Percentiles rank a stretch among this genome's conserved stretches.
phyloP scores from a whole-genome alignment of 179 eudicot species.

The Corrigiola litoralis region DNA sequence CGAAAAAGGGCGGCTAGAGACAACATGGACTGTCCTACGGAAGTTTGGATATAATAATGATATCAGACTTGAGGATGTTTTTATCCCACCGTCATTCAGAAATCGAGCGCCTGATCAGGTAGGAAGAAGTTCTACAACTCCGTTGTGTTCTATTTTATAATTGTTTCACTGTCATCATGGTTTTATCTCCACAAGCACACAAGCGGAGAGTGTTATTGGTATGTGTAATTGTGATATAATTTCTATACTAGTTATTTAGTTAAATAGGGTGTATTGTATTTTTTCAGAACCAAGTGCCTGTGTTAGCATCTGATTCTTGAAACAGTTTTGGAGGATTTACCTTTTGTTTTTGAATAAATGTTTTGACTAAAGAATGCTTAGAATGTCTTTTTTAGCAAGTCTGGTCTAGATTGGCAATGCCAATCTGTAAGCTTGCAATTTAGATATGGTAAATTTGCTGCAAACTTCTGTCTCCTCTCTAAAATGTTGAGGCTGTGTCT shows the following conservation, averaged over 20 bases:
- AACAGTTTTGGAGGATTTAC: no score
- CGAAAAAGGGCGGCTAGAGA: constrained; percentile 92
- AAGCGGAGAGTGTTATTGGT: background rate
- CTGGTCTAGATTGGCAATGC: background rate
- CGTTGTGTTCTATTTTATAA: background rate
- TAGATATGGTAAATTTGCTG: background rate
- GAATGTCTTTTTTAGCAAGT: background rate
- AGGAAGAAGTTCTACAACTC: background rate
- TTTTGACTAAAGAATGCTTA: background rate
- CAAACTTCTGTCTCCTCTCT: background rate
- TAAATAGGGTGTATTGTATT: background rate
- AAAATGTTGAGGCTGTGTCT: background rate
- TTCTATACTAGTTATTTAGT: background rate
- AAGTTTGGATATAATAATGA: constrained; percentile 93
- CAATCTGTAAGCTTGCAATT: background rate
- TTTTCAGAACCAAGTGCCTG: background rate
- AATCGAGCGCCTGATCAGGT: constrained; percentile 87
- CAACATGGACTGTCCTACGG: constrained; percentile 93
- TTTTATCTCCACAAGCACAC: background rate
- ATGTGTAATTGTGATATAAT: background rate
- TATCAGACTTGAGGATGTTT: constrained; percentile 64
- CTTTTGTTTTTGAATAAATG: no score
- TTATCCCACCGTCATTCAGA: constrained; percentile 72
- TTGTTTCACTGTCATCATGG: background rate
- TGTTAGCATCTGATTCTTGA: no score